Evolutionary conservation across 2,329 filamentous ascomycete species (phyloP).

Genomic region (Ascochyta clinopodiicola): DNA sequence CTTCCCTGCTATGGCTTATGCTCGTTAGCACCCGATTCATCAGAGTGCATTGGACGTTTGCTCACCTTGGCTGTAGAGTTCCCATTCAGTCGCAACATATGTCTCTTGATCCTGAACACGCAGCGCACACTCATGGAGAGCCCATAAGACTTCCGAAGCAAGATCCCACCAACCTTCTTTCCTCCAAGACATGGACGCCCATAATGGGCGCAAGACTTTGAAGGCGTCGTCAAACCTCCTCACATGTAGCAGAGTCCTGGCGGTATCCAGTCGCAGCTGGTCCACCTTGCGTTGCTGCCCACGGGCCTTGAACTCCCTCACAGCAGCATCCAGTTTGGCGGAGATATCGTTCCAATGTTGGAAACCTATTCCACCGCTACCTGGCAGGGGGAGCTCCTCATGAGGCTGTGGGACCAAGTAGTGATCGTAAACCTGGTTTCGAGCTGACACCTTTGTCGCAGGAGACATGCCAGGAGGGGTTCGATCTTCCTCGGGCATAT

Average conservation of each 20-base stretch:
- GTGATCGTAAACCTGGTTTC: slow-evolving; percentile 63
- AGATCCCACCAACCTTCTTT: slow-evolving; percentile 65
- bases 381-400: slow-evolving; percentile 58
- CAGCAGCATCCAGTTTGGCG: slow-evolving; percentile 54
- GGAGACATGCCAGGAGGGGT: slow-evolving; percentile 62
- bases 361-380: slow-evolving; percentile 49
- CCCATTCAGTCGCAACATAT: slow-evolving; percentile 63
- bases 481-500: slow-evolving; percentile 66
- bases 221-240: slow-evolving; percentile 60
- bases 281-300: slow-evolving; percentile 63
- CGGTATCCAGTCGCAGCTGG: slow-evolving; percentile 61
- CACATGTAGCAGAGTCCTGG: slow-evolving; percentile 59
- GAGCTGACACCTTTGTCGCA: slow-evolving; percentile 61
- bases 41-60: background rate
- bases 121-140: slow-evolving; percentile 61
- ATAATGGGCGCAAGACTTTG: slow-evolving; percentile 59
- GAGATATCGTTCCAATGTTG: slow-evolving; percentile 61
- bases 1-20: slow-evolving; percentile 41
- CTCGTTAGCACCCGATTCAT: slow-evolving; percentile 16
- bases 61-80: slow-evolving; percentile 54
- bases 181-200: slow-evolving; percentile 65
- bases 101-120: slow-evolving; percentile 55
- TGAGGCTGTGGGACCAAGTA: slow-evolving; percentile 67
- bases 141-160: slow-evolving; percentile 61
- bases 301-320: slow-evolving; percentile 59